Evolutionary conservation across 1,284 basidiomycete genomes (phyloP).

Genomic region (Ustilago shanxiensis): DNA sequence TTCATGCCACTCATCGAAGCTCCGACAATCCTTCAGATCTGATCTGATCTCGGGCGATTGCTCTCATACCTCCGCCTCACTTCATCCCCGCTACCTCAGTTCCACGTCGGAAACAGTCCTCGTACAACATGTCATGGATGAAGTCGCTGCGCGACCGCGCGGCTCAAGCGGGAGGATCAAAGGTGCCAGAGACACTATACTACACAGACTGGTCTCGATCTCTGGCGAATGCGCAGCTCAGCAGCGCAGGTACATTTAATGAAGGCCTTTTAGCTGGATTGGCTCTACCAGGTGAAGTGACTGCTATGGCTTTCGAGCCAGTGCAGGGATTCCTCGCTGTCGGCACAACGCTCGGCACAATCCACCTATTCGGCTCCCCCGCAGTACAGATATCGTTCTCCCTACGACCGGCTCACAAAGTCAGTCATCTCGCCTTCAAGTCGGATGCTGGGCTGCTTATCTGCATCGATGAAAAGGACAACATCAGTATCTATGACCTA

Average conservation of each 20-base stretch:
- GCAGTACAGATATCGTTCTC: constrained; percentile 76
- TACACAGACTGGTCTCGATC: constrained; percentile 49
- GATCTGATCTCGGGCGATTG: background rate
- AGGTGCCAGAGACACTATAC: constrained; percentile 34
- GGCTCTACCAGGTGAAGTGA: constrained; percentile 67
- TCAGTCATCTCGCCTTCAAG: constrained; percentile 79
- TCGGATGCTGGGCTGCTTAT: constrained; percentile 75
- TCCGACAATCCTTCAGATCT: too few species aligned
- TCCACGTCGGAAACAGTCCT: constrained; percentile 18
- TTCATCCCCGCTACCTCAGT: background rate
- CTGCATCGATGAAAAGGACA: constrained; percentile 78
- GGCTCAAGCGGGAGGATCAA: constrained; percentile 30
- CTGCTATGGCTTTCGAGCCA: constrained; percentile 66
- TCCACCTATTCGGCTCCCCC: constrained; percentile 78
- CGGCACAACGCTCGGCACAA: constrained; percentile 75
- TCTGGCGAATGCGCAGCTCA: constrained; percentile 48
- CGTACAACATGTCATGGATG: constrained; percentile 39
- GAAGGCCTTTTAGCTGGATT: constrained; percentile 65
- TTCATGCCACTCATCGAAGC: too few species aligned
- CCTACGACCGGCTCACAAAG: constrained; percentile 74
- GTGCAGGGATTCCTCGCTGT: constrained; percentile 77
- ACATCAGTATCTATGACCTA: constrained; percentile 80
- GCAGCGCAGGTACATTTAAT: constrained; percentile 53
- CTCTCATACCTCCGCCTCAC: background rate
- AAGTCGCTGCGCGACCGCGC: constrained; percentile 40